Conservation (phyloP, 441 rosid species). For the Sinapis alba region DNA sequence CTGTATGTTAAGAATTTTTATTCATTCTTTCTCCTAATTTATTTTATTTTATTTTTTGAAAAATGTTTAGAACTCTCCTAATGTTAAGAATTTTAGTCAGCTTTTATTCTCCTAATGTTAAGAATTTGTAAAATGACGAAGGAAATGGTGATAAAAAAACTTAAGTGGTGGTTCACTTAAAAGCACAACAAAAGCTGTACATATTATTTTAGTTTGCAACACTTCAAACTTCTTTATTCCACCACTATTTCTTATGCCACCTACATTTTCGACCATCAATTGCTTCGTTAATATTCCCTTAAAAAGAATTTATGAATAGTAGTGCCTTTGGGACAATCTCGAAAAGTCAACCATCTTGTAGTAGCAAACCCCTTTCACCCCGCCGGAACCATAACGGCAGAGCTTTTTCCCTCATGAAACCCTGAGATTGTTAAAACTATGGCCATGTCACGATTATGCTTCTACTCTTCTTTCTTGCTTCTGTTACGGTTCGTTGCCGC, state of each 20-base stretch:
- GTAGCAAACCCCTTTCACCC: slow-evolving; percentile 10
- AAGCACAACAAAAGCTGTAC: not conserved
- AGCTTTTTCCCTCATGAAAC: slow-evolving; percentile 35
- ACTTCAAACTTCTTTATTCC: not conserved
- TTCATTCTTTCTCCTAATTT: too few species aligned
- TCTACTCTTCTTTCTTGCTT: slow-evolving; percentile 31
- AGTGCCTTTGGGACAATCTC: slow-evolving; percentile 4
- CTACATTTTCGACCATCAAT: not conserved
- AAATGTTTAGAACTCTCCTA: too few species aligned
- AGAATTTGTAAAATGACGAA: too few species aligned
- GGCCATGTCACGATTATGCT: slow-evolving; percentile 30
- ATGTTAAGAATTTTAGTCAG: too few species aligned
- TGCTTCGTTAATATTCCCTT: not conserved
- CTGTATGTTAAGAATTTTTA: too few species aligned
- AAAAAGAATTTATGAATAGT: not conserved
- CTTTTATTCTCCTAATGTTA: too few species aligned
- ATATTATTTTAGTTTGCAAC: not conserved
- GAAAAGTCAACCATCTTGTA: slow-evolving; percentile 30
- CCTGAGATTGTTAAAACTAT: not conserved
- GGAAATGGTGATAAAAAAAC: not conserved
- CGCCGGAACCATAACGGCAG: slow-evolving; percentile 6
- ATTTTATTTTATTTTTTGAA: too few species aligned
- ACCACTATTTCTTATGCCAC: not conserved
- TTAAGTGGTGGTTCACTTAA: not conserved
- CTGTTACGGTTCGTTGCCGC: slow-evolving; percentile 9